phyloP scores from a whole-genome alignment of 345 rosid genomes.

The Arabidopsis thaliana region DNA sequence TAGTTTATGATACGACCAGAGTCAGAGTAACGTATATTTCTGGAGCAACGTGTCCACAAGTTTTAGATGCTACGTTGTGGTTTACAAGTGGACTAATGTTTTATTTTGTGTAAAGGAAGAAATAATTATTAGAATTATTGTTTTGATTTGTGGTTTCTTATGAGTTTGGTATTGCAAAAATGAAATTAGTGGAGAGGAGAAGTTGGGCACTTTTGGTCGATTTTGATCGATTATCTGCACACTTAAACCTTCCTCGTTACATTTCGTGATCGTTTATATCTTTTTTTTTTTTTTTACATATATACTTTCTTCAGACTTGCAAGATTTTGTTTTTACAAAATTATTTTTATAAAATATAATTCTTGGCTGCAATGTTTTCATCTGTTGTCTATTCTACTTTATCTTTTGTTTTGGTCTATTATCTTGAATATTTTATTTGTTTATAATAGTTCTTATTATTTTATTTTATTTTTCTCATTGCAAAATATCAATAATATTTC shows the following conservation, averaged over 20 bases:
- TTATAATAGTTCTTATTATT: neutral
- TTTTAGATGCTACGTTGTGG: slow-evolving; percentile 26
- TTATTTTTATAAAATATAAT: neutral
- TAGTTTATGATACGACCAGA: slow-evolving; percentile 38
- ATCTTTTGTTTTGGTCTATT: neutral
- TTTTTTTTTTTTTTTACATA: neutral
- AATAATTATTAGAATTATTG: neutral
- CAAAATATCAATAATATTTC: neutral
- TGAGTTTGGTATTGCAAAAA: slow-evolving; percentile 39
- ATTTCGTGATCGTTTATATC: slow-evolving; percentile 27
- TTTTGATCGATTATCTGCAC: slow-evolving; percentile 35
- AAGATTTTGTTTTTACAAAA: neutral
- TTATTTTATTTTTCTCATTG: neutral
- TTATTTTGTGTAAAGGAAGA: slow-evolving; percentile 3
- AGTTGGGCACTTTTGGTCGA: slow-evolving; percentile 40
- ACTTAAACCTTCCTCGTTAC: slow-evolving; percentile 37
- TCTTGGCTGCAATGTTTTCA: neutral
- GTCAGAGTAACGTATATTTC: slow-evolving; percentile 36
- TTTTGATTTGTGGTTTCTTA: slow-evolving; percentile 34
- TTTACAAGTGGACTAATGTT: slow-evolving; percentile 18
- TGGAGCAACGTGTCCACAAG: slow-evolving; percentile 37
- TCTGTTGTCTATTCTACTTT: neutral
- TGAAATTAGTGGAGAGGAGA: slow-evolving; percentile 35
- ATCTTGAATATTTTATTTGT: neutral
- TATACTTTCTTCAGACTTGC: neutral